phyloP scores from a whole-genome alignment of 2,329 filamentous ascomycete species.

The Davidsoniella australis region DNA sequence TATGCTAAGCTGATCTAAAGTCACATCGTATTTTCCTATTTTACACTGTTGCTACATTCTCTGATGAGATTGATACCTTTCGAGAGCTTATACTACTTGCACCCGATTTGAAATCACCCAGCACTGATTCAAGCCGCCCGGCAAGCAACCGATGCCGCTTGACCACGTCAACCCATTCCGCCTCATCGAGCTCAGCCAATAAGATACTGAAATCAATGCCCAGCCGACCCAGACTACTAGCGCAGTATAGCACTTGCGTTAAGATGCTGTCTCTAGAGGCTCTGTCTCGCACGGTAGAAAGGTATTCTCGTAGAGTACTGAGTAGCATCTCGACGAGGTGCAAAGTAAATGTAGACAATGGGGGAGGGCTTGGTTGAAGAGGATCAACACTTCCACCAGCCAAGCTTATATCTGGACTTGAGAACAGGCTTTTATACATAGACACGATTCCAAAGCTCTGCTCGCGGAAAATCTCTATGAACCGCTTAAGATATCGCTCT shows the following conservation, averaged over 20 bases:
- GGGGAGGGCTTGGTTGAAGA: conserved; percentile 50
- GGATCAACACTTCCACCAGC: conserved; percentile 20
- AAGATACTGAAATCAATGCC: conserved; percentile 89
- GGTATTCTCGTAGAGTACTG: conserved; percentile 56
- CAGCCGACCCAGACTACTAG: conserved; percentile 72
- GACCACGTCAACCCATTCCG: conserved; percentile 78
- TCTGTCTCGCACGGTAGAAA: conserved; percentile 67
- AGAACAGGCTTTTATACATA: conserved; percentile 83
- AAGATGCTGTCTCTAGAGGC: conserved; percentile 70
- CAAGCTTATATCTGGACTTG: conserved; percentile 18
- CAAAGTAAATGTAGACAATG: conserved; percentile 68
- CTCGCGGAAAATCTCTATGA: conserved; percentile 93
- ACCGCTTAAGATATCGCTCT: conserved; percentile 83
- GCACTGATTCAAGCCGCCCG: conserved; percentile 55
- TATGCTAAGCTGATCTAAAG: background rate
- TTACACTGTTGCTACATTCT: no score
- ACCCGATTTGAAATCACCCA: conserved; percentile 32
- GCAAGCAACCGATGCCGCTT: conserved; percentile 75
- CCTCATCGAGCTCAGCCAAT: conserved; percentile 28
- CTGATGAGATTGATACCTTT: conserved; percentile 5
- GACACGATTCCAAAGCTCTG: conserved; percentile 93
- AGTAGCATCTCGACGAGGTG: conserved; percentile 69
- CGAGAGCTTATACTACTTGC: conserved; percentile 4
- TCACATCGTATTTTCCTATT: no score
- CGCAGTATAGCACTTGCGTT: conserved; percentile 86